Evolutionary conservation across 179 eudicot species (phyloP), one percentile per base, ranked within the genome.

Genomic region (Spinacia oleracea): DNA sequence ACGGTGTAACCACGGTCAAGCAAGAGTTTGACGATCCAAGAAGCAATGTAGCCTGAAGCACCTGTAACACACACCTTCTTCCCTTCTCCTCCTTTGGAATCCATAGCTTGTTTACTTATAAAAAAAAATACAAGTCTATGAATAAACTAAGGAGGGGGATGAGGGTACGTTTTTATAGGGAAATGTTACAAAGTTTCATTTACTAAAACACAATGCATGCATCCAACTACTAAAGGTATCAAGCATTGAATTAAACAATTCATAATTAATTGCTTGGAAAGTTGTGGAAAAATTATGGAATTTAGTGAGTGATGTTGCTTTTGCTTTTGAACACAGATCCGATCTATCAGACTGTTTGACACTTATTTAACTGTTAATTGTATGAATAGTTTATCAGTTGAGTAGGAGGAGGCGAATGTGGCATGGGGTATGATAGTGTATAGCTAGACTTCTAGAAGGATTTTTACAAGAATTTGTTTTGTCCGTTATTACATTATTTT

Each of bases 21-120:
- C 65, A 83, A 68, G 43, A 72, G 78, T 46, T 83, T 83, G 56
- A 83, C 80, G 3, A 83, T 72, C 83, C 83, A 83, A 31, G 86
- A 83, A 66, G 83, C 85, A 55, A 83, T 72, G 59, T 76, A 83
- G 16, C 85, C 85, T 16, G 82, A 79, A 40, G 83, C 83, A n/a
- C 86, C 86, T 2, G 86, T 83, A 23, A 83, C 86, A 80, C 86
- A 83, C 32, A 83, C 86, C 60, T 62, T 79, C 72, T 76, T 80
- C 50, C 56, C 75, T 80, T 80, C 78, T 66, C 46, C 83, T 65
- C 0, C 66, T 40, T 31, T 50, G 7, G 12, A 48, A 16, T 51
- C 23, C 75, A 72, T 72, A 15, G 18, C 4, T 42, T n/a, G n/a
- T n/a, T n/a, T n/a, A n/a, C n/a, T n/a, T n/a, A 20, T 18, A 21